Evolutionary conservation across 495 filamentous ascomycete genomes (phyloP).

Genomic region (Neurospora discreta): DNA sequence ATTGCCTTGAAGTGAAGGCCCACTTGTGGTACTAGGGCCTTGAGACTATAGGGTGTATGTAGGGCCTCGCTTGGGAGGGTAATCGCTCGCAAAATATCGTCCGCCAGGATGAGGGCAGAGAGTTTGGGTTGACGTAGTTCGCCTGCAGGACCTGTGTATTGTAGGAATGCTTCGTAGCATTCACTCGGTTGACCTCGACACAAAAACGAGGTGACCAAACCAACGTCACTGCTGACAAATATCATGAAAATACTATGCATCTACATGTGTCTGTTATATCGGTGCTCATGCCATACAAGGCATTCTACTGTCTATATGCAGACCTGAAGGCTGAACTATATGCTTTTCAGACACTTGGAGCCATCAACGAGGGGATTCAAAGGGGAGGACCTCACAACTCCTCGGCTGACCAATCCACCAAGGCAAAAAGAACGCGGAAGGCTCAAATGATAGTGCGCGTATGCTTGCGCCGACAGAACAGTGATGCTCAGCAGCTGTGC

Average conservation of each 20-base stretch:
- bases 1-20: not conserved
- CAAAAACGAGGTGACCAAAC: not conserved
- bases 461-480: not conserved
- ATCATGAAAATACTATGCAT: not conserved
- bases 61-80: not conserved
- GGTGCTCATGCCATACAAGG: not conserved
- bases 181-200: not conserved
- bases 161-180: not conserved
- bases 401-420: not conserved
- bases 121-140: not conserved
- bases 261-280: not conserved
- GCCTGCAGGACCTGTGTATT: not conserved
- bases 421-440: not conserved
- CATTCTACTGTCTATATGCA: not conserved
- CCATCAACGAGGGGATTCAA: not conserved
- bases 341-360: not conserved
- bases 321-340: not conserved
- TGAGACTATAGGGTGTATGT: not conserved
- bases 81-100: not conserved
- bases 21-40: not conserved
- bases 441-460: not conserved
- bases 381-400: slow-evolving; percentile 1
- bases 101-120: not conserved
- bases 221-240: not conserved
- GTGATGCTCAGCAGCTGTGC: not conserved